Evolutionary conservation across 129 eudicot species (phyloP), one percentile per base, ranked within the genome.

Genomic region (Scalesia atractyloides): DNA sequence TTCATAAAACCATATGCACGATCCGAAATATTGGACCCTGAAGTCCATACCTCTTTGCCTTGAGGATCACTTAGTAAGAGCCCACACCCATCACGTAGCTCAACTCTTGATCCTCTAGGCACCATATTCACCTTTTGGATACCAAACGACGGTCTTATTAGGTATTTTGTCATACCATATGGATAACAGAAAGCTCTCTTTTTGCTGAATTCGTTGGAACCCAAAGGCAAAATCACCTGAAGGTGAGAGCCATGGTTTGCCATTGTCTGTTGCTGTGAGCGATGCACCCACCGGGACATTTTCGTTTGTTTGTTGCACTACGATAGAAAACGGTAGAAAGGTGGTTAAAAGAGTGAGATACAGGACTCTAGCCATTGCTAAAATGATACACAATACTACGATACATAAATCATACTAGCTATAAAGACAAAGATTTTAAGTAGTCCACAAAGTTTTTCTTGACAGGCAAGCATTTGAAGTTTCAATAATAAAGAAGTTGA

Each of bases 101-200:
- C 34, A 30, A 30, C 34, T 56, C 20, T 56, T 56, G 62, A 56
- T 18, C 62, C 62, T 56, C 62, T 56, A 19, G 62, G 62, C 30
- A 56, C 62, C 33, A 56, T 56, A 19, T 2, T 34, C 62, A 56
- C 10, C 62, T 56, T 56, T 19, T 8, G 34, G 62, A 56, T 56
- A 56, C 62, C 62, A 56, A 1, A 56, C 62, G 7, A 56, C 19
- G 3, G 62, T 56, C 34, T 56, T 56, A 13, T 56, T 14, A 6
- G 62, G 33, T 56, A 56, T 56, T 20, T 56, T 56, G 62, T 56
- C 62, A 56, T 19, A 56, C 62, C 62, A 56, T 56, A 56, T 56
- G 62, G 62, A 19, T 56, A 56, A 56, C 34, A 56, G 3, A 56
- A 56, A 56, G 62, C 11, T 19, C 9, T 56, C 33, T 9, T 19